Percentiles rank a stretch among this genome's conserved stretches.
Conservation (phyloP, 495 filamentous ascomycete species). For the Cladorrhinum samala region DNA sequence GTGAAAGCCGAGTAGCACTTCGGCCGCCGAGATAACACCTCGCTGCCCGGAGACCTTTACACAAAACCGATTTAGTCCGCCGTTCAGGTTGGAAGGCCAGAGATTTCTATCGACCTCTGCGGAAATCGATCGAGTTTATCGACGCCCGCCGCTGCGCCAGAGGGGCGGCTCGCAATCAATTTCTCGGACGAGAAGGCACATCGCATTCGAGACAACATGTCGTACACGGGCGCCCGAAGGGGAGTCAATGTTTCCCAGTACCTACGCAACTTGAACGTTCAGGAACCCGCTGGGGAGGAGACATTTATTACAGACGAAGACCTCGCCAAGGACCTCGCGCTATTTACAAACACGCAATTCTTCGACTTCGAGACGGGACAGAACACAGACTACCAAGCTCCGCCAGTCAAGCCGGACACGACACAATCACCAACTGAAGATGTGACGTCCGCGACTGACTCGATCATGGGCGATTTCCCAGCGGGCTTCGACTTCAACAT, state of each 20-base stretch:
- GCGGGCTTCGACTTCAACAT: slow-evolving; percentile 26
- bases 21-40: neutral
- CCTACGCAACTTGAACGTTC: slow-evolving; percentile 77
- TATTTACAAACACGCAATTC: slow-evolving; percentile 93
- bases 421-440: slow-evolving; percentile 32
- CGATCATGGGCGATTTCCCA: slow-evolving; percentile 34
- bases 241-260: slow-evolving; percentile 82
- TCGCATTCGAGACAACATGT: slow-evolving; percentile 41
- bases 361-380: slow-evolving; percentile 69
- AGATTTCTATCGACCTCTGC: neutral
- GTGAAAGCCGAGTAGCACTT: slow-evolving; percentile 3
- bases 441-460: slow-evolving; percentile 23
- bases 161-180: neutral
- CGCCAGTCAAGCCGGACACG: slow-evolving; percentile 29
- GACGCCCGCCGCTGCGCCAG: neutral
- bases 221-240: slow-evolving; percentile 61
- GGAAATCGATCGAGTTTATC: neutral
- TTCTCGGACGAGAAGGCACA: neutral
- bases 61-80: neutral
- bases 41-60: neutral
- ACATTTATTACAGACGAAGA: slow-evolving; percentile 51
- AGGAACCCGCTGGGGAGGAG: slow-evolving; percentile 59
- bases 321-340: slow-evolving; percentile 61
- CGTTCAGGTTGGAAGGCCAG: neutral
- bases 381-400: slow-evolving; percentile 34